phyloP scores from a whole-genome alignment of 139 green algal species.

The Micromonas commoda region DNA sequence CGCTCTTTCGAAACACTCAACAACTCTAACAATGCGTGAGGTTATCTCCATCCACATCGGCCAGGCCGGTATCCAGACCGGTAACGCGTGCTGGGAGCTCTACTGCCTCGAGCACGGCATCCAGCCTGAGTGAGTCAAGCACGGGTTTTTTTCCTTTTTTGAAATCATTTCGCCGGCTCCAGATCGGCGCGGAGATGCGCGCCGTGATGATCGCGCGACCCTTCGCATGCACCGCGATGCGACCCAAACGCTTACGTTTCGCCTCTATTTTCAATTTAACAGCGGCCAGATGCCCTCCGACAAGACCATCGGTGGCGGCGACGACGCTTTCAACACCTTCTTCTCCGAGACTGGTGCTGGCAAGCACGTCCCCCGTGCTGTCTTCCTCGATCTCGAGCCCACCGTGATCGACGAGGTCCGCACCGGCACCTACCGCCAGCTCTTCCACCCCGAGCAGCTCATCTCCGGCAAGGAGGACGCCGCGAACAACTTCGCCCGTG shows the following conservation, averaged over 20 bases:
- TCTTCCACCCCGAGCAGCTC: constrained; percentile 60
- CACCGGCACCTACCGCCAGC: constrained; percentile 54
- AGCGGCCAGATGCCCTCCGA: constrained; percentile 88
- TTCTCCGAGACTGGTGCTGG: constrained; percentile 57
- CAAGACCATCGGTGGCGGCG: constrained; percentile 63
- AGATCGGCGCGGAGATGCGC: not conserved
- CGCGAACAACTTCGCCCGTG: constrained; percentile 55
- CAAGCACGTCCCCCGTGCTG: constrained; percentile 51
- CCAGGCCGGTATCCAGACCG: constrained; percentile 76
- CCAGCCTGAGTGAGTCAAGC: constrained; percentile 44
- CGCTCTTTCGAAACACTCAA: too few relatives aligned
- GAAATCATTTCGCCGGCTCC: not conserved
- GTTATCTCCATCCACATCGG: constrained; percentile 97
- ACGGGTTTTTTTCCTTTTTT: not conserved
- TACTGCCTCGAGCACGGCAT: constrained; percentile 98
- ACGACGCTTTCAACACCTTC: constrained; percentile 61
- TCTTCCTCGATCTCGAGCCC: constrained; percentile 57
- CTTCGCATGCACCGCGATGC: too few relatives aligned
- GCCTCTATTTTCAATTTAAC: not conserved
- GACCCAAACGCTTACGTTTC: too few relatives aligned
- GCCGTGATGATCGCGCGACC: not conserved
- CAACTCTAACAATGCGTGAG: constrained; percentile 71
- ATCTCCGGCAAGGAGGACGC: constrained; percentile 57
- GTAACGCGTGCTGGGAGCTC: constrained; percentile 98
- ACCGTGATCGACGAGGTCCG: constrained; percentile 59